Conservation (phyloP, 106 monocot species). For the Vanilla planifolia region DNA sequence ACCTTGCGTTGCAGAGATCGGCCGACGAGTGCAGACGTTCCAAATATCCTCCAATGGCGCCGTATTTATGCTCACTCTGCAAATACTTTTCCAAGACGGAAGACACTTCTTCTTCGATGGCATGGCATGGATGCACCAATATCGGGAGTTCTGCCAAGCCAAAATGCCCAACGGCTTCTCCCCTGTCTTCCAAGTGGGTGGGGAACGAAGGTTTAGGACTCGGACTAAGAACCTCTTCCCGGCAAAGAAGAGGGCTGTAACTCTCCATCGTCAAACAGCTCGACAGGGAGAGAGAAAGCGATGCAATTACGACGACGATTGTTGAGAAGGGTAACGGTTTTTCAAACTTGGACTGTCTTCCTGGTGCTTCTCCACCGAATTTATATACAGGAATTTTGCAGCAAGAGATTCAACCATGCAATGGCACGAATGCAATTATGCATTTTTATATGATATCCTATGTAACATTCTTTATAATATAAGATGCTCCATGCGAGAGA, state of each 20-base stretch:
- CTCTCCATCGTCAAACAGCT: conserved; percentile 8
- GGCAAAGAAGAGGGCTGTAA: conserved; percentile 16
- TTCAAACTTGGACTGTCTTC: no score
- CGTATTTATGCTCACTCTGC: conserved; percentile 12
- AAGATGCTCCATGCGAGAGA: no score
- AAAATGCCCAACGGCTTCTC: neutral
- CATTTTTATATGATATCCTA: no score
- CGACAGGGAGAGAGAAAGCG: neutral
- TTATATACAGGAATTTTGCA: neutral
- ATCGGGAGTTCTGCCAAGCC: neutral
- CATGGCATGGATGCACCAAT: no score
- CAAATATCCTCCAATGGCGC: conserved; percentile 14
- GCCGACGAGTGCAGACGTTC: conserved; percentile 4
- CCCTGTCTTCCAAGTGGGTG: neutral
- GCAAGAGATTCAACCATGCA: neutral
- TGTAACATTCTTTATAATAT: no score
- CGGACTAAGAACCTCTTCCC: conserved; percentile 10
- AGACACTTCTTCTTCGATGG: conserved; percentile 6
- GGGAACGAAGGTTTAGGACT: conserved; percentile 4
- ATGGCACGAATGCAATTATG: neutral
- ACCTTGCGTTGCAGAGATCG: conserved; percentile 20
- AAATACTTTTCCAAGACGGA: conserved; percentile 14
- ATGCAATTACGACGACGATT: no score
- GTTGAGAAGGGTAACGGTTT: no score
- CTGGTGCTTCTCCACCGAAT: no score